Evolutionary conservation across 192 early-diverging fungal species (phyloP), one percentile per base, ranked within the genome.

Genomic region (Thamnidium elegans): DNA sequence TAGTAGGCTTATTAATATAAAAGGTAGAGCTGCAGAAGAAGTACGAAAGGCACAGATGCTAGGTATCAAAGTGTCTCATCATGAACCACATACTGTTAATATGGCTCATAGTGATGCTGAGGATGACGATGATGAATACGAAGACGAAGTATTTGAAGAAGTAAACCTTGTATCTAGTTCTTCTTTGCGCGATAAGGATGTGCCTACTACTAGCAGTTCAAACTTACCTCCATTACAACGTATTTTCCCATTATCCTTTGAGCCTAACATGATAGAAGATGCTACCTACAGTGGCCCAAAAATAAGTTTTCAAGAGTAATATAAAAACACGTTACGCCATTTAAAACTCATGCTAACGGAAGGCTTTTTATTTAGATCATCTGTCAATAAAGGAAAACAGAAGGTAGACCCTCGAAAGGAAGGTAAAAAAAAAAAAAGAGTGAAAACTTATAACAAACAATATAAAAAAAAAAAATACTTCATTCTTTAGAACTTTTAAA

Each of bases 51-150:
- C 67, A 30, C 66, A 75, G 9, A 58, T 78, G 26, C 15, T 83
- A 9, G 78, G 78, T 48, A 67, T 83, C 45, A 70, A 79, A 44
- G 55, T 67, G 46, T 59, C 46, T 47, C 26, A 47, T 75, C 46
- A 66, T 55, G 13, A 64, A 67, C 5, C 17, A 66, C 66, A 66
- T 50, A 62, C 66, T 55, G 63, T 19, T 58, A 34, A 23, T 17
- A 50, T 1, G 11, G 51, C 46, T 13, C 0, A 4, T 9, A 43
- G 67, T 8, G 31, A 68, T 21, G 65, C 70, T 10, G 74, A 71
- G 1, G 63, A 75, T 9, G 81, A 79, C 4, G 78, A 70, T 42
- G 69, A 74, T 8, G 78, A 82, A n/a, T 73, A 75, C 59, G 70
- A 69, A 50, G 72, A 82, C n/a, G 76, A 77, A 0, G 15, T 43